phyloP scores from a whole-genome alignment of 352 stramenopile species.

The Paralagenidium karlingii region DNA sequence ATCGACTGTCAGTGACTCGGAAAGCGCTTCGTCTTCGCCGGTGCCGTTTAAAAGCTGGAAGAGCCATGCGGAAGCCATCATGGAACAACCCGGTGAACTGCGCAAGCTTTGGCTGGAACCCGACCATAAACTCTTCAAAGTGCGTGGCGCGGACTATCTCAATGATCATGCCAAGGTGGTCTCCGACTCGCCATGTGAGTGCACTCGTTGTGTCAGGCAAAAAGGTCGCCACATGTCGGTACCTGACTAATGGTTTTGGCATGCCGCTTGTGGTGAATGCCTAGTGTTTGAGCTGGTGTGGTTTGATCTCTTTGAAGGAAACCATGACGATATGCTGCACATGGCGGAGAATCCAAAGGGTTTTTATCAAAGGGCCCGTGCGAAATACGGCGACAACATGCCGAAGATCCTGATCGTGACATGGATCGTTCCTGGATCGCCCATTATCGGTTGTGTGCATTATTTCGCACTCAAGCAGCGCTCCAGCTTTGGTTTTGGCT shows the following conservation, averaged over 20 bases:
- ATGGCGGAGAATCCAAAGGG: slow-evolving; percentile 54
- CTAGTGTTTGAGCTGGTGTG: slow-evolving; percentile 74
- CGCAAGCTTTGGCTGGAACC: slow-evolving; percentile 67
- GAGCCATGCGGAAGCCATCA: slow-evolving; percentile 20
- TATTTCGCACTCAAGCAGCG: slow-evolving; percentile 53
- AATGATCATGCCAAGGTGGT: slow-evolving; percentile 44
- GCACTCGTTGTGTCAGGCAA: neutral
- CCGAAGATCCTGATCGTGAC: slow-evolving; percentile 66
- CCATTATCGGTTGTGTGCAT: slow-evolving; percentile 53
- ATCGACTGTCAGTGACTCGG: too few species aligned
- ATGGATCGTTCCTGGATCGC: slow-evolving; percentile 51
- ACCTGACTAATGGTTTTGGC: too few species aligned
- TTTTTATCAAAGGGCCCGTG: slow-evolving; percentile 42
- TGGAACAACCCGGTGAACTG: slow-evolving; percentile 24
- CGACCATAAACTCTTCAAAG: slow-evolving; percentile 38
- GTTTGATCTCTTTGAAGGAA: slow-evolving; percentile 69
- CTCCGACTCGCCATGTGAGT: slow-evolving; percentile 48
- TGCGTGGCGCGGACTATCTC: slow-evolving; percentile 63
- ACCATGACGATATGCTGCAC: slow-evolving; percentile 51
- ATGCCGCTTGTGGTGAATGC: neutral
- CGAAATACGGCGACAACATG: slow-evolving; percentile 42
- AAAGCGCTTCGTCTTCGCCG: too few species aligned
- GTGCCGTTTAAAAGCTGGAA: slow-evolving; percentile 31
- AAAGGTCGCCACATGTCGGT: too few species aligned
- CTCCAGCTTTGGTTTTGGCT: too few species aligned